These are phyloP conservation scores for Globisporangium echinulatum DNA, from an alignment of 352 stramenopile species.

Conservation along the genomic window DNA sequence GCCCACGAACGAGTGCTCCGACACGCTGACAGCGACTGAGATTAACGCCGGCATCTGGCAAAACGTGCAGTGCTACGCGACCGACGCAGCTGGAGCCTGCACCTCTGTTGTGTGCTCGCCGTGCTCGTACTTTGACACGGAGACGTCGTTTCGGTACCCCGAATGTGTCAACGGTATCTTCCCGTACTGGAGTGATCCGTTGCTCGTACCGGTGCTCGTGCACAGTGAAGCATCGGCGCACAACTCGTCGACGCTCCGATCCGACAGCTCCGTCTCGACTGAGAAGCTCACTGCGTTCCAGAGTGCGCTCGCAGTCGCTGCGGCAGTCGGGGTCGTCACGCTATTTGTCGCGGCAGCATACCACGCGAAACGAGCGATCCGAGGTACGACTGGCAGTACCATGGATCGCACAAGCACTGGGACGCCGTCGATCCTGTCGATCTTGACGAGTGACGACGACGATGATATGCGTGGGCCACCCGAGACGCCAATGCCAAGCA, in stretches of 20 bases:
- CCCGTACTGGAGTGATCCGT: slow-evolving; percentile 2
- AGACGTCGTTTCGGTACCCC: slow-evolving; percentile 9
- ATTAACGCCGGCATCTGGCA: slow-evolving; percentile 7
- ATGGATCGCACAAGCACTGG: neutral
- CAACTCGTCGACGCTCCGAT: neutral
- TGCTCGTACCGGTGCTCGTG: neutral
- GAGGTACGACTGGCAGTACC: neutral
- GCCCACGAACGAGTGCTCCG: slow-evolving; percentile 8
- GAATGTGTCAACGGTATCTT: slow-evolving; percentile 8
- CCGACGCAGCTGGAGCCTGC: neutral
- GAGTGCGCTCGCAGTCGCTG: slow-evolving; percentile 1
- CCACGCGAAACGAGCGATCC: neutral
- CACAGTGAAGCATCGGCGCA: neutral
- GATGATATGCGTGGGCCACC: neutral
- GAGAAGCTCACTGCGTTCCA: neutral
- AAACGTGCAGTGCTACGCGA: slow-evolving; percentile 10
- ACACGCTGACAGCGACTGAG: neutral
- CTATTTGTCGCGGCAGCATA: slow-evolving; percentile 3
- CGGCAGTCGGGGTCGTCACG: neutral
- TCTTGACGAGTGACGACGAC: neutral
- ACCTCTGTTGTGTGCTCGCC: slow-evolving; percentile 7
- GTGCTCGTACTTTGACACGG: slow-evolving; percentile 11
- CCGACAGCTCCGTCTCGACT: neutral
- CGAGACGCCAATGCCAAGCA: neutral
- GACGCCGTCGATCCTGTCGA: slow-evolving; percentile 1